Evolutionary conservation across 768 basidiomycete species (phyloP).

Genomic region (Polyporus arcularius): DNA sequence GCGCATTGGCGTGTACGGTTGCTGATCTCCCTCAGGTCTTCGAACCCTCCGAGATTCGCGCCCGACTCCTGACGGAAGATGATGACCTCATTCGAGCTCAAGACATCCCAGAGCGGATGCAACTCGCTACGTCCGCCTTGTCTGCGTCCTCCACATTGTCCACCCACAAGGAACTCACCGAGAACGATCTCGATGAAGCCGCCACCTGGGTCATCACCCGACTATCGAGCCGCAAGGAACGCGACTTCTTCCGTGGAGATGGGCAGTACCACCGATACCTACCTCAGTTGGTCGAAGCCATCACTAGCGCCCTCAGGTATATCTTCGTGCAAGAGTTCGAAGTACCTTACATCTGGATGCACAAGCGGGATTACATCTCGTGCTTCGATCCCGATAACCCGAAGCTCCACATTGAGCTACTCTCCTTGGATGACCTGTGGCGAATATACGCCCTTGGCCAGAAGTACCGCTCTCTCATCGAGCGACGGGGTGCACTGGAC

Average conservation of each 20-base stretch:
- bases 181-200: conserved; percentile 76
- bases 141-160: conserved; percentile 64
- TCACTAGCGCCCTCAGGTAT: conserved; percentile 75
- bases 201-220: conserved; percentile 87
- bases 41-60: conserved; percentile 94
- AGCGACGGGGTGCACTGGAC: conserved; percentile 65
- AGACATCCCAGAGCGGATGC: conserved; percentile 96
- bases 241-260: conserved; percentile 69
- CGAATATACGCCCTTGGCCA: conserved; percentile 86
- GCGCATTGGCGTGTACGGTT: conserved; percentile 5
- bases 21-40: conserved; percentile 69
- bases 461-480: conserved; percentile 84
- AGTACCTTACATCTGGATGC: conserved; percentile 93
- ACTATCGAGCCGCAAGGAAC: conserved; percentile 67
- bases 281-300: conserved; percentile 71
- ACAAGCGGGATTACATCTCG: conserved; percentile 89
- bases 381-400: conserved; percentile 73
- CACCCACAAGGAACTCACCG: conserved; percentile 61
- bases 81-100: conserved; percentile 89
- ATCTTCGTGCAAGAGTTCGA: conserved; percentile 89
- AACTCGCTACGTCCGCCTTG: conserved; percentile 84
- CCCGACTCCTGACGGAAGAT: conserved; percentile 85
- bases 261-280: conserved; percentile 63
- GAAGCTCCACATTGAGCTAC: conserved; percentile 64
- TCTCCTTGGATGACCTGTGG: conserved; percentile 85